phyloP scores from a whole-genome alignment of 78 protist species.

The Cavenderia fasciculata region DNA sequence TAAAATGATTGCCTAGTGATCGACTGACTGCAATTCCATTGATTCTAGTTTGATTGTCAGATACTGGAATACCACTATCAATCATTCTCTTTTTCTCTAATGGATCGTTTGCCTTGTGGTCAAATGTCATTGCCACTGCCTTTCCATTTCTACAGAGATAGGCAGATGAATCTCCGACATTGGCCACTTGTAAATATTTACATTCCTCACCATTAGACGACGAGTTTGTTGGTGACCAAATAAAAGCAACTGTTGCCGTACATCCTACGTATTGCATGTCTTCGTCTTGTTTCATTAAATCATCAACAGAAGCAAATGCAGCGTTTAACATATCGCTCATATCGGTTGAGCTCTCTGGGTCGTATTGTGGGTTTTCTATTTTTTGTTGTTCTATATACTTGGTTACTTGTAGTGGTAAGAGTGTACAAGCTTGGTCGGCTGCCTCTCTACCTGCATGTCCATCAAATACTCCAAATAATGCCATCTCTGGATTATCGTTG shows the following conservation, averaged over 20 bases:
- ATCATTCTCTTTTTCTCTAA: constrained; percentile 76
- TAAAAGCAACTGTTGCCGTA: constrained; percentile 68
- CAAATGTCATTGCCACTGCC: constrained; percentile 73
- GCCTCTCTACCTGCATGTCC: constrained; percentile 81
- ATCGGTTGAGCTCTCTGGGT: not conserved
- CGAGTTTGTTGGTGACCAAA: constrained; percentile 35
- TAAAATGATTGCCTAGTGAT: constrained; percentile 79
- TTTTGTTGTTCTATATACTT: too few species aligned
- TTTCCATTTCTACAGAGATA: constrained; percentile 26
- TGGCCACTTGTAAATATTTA: constrained; percentile 73
- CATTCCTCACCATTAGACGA: not conserved
- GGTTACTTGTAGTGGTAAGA: constrained; percentile 43
- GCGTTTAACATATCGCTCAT: not conserved
- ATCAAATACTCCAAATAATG: constrained; percentile 75
- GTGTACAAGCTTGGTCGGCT: constrained; percentile 46
- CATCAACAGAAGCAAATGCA: constrained; percentile 24
- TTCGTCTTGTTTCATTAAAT: constrained; percentile 11
- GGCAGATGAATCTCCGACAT: constrained; percentile 78
- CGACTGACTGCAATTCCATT: constrained; percentile 82
- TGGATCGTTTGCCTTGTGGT: constrained; percentile 80
- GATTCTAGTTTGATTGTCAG: constrained; percentile 78
- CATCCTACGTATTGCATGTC: constrained; percentile 76
- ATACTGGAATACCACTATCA: constrained; percentile 59
- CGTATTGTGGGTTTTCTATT: not conserved
- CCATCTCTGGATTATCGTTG: not conserved